phyloP scores from a whole-genome alignment of 2,329 filamentous ascomycete species.

The Saccharata proteae region DNA sequence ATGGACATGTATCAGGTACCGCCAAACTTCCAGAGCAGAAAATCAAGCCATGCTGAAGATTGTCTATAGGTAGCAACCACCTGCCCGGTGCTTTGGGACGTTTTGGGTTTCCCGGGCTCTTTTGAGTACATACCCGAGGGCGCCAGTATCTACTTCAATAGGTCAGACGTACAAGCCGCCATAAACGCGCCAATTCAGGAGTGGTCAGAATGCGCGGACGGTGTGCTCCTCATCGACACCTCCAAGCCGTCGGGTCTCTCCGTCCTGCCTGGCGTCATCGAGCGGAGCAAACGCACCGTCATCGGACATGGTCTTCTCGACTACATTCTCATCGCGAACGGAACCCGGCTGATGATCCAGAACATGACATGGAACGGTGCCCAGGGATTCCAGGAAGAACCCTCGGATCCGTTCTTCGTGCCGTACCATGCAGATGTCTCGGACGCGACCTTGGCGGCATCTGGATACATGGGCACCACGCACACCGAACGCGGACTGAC shows the following conservation, averaged over 20 bases:
- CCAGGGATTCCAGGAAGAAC: slow-evolving; percentile 10
- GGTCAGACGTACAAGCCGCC: slow-evolving; percentile 40
- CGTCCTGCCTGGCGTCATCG: slow-evolving; percentile 59
- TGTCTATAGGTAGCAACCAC: slow-evolving; percentile 58
- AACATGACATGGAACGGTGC: slow-evolving; percentile 12
- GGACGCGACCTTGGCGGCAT: slow-evolving; percentile 40
- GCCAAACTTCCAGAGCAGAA: slow-evolving; percentile 56
- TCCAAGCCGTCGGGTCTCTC: slow-evolving; percentile 43
- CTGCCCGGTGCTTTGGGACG: slow-evolving; percentile 59
- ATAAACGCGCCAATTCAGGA: slow-evolving; percentile 49
- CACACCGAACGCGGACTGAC: slow-evolving; percentile 68
- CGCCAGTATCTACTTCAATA: slow-evolving; percentile 54
- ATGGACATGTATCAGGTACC: slow-evolving; percentile 66
- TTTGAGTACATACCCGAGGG: slow-evolving; percentile 52
- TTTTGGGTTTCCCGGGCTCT: slow-evolving; percentile 56
- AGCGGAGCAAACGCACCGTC: slow-evolving; percentile 57
- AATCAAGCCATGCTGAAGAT: no score
- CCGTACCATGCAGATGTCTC: slow-evolving; percentile 32
- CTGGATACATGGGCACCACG: slow-evolving; percentile 56
- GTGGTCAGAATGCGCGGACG: slow-evolving; percentile 46
- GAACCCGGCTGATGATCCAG: slow-evolving; percentile 10
- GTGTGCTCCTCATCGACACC: slow-evolving; percentile 38
- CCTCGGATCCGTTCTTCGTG: slow-evolving; percentile 8
- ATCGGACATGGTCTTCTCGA: slow-evolving; percentile 53
- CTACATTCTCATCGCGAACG: slow-evolving; percentile 9